Evolutionary conservation across 441 rosid species (phyloP), one percentile per base, ranked within the genome.

Genomic region (Aquilaria agallochum): DNA sequence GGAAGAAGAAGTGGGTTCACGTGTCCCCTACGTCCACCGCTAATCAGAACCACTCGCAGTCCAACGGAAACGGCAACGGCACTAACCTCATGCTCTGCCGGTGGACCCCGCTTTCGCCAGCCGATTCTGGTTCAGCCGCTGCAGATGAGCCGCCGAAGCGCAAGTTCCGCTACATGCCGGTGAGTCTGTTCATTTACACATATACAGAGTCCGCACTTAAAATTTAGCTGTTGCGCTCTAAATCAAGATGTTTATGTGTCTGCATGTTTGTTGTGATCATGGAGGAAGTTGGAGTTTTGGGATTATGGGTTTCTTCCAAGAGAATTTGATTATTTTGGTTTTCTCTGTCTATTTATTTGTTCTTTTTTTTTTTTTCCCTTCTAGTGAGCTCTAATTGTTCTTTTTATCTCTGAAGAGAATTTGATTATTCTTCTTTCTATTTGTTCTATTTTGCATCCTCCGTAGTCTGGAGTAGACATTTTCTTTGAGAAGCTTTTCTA

Each of bases 1-100:
- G 93, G 93, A 87, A 82, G 84, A 87, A 87, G 85, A 82, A 74
- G 77, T 87, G 93, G 93, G 88, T 87, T 65, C 94, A 92, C 69
- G 90, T 94, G 58, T 77, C 94, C 2, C 67, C 80, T 8, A 70
- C 85, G n/a, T 52, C 83, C 51, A 58, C 72, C 10, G 63, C 63
- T 52, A 76, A 50, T 50, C 68, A 70, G 65, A 58, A 74, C 59
- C 75, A 74, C 65, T 74, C 74, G 53, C 78, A 74, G 53, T 64
- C 76, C 72, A 83, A 80, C 78, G 81, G 80, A 59, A 74, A 75
- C 63, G 59, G 50, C 62, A 64, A 47, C 56, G 57, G 30, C 59
- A 60, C 40, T 55, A 66, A 56, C 59, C 65, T 86, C 33, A 65
- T 82, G 56, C 88, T 80, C 70, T 79, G 83, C 59, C 76, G 77